A percentile compares a stretch with the other conserved stretches of the same genome.
Conservation (phyloP, 305 asterid genomes). For the Solanum aculeatissimum region DNA sequence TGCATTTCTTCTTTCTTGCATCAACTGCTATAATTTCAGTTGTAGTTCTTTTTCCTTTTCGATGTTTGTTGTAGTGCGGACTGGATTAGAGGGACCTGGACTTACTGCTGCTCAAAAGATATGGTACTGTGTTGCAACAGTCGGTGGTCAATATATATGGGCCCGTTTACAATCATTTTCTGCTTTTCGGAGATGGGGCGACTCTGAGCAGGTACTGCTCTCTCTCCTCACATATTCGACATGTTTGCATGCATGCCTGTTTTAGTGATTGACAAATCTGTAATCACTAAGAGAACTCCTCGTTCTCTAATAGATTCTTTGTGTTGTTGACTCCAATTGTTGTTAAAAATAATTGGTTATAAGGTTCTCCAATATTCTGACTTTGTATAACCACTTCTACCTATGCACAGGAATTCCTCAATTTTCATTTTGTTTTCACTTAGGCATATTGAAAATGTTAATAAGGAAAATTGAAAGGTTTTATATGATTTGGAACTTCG, state of each 20-base stretch:
- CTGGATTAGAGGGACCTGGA: slow-evolving; percentile 84
- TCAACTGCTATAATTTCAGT: neutral
- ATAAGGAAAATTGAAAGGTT: neutral
- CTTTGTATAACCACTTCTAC: neutral
- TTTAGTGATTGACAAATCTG: neutral
- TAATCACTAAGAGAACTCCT: neutral
- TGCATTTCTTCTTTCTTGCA: neutral
- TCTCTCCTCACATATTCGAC: neutral
- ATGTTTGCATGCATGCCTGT: neutral
- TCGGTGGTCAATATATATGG: slow-evolving; percentile 93
- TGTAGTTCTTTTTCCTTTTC: neutral
- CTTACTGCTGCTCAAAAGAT: slow-evolving; percentile 78
- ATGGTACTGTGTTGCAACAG: slow-evolving; percentile 87
- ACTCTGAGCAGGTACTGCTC: slow-evolving; percentile 68
- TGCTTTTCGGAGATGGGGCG: slow-evolving; percentile 98
- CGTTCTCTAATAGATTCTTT: neutral
- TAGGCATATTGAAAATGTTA: neutral
- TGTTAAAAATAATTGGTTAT: neutral
- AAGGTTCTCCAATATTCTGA: neutral
- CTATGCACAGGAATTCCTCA: neutral
- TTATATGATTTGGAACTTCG: neutral
- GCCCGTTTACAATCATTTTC: slow-evolving; percentile 88
- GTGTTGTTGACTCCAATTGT: neutral
- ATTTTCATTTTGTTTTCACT: neutral
- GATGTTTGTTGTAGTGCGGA: neutral